A percentile compares a stretch with the other conserved stretches of the same genome.
Evolutionary conservation across 257 asterid species (phyloP).

Genomic region (Striga asiatica): DNA sequence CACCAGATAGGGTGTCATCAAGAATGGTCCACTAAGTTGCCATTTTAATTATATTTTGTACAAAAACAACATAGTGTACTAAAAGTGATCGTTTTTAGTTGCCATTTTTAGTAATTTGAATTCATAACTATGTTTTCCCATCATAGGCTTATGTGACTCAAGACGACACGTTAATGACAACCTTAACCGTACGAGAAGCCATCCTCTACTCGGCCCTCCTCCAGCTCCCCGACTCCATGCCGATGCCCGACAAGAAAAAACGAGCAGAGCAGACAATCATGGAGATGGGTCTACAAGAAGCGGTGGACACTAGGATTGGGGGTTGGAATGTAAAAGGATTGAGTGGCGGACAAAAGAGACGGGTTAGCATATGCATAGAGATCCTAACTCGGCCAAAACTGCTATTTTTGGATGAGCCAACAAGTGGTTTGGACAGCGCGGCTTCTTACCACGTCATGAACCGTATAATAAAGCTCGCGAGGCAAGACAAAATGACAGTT

Average conservation of each 20-base stretch:
- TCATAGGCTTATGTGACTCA: slow-evolving; percentile 63
- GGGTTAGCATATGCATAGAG: slow-evolving; percentile 56
- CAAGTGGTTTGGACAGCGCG: slow-evolving; percentile 63
- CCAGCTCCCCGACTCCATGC: slow-evolving; percentile 37
- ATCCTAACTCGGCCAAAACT: slow-evolving; percentile 49
- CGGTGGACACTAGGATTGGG: slow-evolving; percentile 41
- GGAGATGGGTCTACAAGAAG: slow-evolving; percentile 49
- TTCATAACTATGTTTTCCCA: no score
- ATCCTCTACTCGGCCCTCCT: slow-evolving; percentile 49
- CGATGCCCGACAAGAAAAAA: slow-evolving; percentile 28
- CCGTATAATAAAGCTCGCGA: slow-evolving; percentile 32
- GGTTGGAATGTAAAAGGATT: slow-evolving; percentile 45
- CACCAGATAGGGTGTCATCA: no score
- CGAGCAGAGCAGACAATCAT: slow-evolving; percentile 33
- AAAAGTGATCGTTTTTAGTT: no score
- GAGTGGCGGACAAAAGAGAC: slow-evolving; percentile 47
- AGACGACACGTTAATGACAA: slow-evolving; percentile 41
- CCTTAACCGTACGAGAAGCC: slow-evolving; percentile 51
- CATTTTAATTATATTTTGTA: no score
- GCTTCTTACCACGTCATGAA: slow-evolving; percentile 38
- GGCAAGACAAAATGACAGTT: slow-evolving; percentile 42
- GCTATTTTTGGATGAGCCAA: slow-evolving; percentile 60
- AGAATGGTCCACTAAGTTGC: no score
- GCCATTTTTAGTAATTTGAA: no score
- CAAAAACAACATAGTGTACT: no score